These are phyloP conservation scores for Penicillium bovifimosum DNA, from an alignment of 495 filamentous ascomycete species.

Conservation along the genomic window DNA sequence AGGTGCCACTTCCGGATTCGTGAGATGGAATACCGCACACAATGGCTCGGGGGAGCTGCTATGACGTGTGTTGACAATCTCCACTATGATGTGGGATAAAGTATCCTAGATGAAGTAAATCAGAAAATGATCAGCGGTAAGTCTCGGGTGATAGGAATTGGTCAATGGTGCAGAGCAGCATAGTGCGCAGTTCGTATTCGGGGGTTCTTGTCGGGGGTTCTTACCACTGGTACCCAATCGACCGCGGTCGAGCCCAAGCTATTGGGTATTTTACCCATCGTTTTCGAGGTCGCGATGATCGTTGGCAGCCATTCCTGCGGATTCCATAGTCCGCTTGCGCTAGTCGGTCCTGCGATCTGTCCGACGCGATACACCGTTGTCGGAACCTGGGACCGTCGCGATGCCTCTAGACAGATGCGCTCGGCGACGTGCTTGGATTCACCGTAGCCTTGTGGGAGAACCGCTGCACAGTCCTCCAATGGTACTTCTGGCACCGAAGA, in stretches of 20 bases:
- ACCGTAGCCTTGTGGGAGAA: slow-evolving; percentile 46
- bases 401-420: slow-evolving; percentile 45
- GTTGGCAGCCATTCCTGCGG: slow-evolving; percentile 34
- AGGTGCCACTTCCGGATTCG: slow-evolving; percentile 15
- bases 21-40: slow-evolving; percentile 24
- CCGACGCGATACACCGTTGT: slow-evolving; percentile 51
- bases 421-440: slow-evolving; percentile 53
- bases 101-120: slow-evolving; percentile 13
- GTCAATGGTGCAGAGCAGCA: neutral
- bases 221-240: slow-evolving; percentile 26
- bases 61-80: slow-evolving; percentile 18
- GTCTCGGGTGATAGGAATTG: neutral
- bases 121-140: neutral
- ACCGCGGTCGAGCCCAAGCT: slow-evolving; percentile 16
- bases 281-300: slow-evolving; percentile 30
- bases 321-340: slow-evolving; percentile 29
- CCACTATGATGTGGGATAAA: slow-evolving; percentile 16
- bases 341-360: slow-evolving; percentile 50
- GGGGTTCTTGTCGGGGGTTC: neutral
- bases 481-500: slow-evolving; percentile 42
- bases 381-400: slow-evolving; percentile 32
- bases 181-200: neutral
- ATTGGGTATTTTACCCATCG: slow-evolving; percentile 20
- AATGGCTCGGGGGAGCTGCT: neutral
- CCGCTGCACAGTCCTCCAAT: slow-evolving; percentile 35